These are phyloP conservation scores for Closterium sp. DNA, from an alignment of 139 green algal genomes.

Conservation along the genomic window DNA sequence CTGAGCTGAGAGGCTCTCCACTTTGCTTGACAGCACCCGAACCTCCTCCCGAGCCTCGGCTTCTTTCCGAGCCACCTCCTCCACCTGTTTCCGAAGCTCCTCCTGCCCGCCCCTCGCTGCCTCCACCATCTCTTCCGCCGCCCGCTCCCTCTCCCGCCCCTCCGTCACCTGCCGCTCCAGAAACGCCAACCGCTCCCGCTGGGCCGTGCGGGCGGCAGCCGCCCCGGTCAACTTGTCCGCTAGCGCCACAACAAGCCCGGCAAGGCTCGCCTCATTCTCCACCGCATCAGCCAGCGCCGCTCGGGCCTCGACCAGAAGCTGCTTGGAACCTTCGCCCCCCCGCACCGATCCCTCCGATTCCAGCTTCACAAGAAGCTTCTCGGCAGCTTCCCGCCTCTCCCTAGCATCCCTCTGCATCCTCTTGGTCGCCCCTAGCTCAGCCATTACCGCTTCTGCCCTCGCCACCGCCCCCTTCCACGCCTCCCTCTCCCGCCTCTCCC, in stretches of 20 bases:
- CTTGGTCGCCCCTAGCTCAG: background rate
- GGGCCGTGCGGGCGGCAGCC: background rate
- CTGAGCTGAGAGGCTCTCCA: background rate
- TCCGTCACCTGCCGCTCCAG: background rate
- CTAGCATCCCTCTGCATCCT: background rate
- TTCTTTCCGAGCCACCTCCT: background rate
- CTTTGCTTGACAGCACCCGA: background rate
- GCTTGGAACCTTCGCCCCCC: background rate
- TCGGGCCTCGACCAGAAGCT: background rate
- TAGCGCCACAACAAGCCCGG: background rate
- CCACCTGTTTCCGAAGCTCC: background rate
- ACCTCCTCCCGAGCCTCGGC: background rate
- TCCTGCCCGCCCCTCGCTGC: background rate
- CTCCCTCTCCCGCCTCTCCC: background rate
- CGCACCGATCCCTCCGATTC: background rate
- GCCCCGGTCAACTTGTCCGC: background rate
- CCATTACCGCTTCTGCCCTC: background rate
- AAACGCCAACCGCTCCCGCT: background rate
- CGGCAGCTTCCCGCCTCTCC: background rate
- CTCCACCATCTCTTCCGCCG: background rate
- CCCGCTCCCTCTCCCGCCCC: background rate
- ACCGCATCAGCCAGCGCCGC: background rate
- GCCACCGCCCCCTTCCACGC: background rate
- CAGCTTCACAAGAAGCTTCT: background rate
- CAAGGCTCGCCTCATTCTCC: background rate